These are phyloP conservation scores for Phytophthora pluvialis DNA, from an alignment of 352 stramenopile species.

Conservation along the genomic window DNA sequence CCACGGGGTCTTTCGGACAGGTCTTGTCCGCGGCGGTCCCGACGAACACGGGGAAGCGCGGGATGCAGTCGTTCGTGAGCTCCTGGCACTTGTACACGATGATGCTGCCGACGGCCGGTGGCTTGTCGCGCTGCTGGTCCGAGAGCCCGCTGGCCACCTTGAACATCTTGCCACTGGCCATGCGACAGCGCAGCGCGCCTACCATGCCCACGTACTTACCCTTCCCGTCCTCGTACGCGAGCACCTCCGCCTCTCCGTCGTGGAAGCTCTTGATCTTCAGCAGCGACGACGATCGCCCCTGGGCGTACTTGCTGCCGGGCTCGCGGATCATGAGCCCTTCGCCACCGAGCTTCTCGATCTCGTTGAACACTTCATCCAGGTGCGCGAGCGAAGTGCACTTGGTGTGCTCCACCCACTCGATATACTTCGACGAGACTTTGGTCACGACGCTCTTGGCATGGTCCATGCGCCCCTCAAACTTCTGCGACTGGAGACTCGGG, in stretches of 20 bases:
- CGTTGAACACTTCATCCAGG: constrained; percentile 58
- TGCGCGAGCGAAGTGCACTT: constrained; percentile 54
- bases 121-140: constrained; percentile 54
- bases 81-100: constrained; percentile 87
- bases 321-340: constrained; percentile 81
- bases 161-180: constrained; percentile 76
- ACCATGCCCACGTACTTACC: constrained; percentile 69
- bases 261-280: constrained; percentile 86
- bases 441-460: constrained; percentile 38
- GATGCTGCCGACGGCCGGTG: constrained; percentile 59
- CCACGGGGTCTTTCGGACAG: constrained; percentile 52
- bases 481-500: constrained; percentile 47
- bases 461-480: constrained; percentile 67
- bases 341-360: constrained; percentile 63
- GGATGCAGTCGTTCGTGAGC: constrained; percentile 70
- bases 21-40: constrained; percentile 64
- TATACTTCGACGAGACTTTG: constrained; percentile 40
- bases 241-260: constrained; percentile 68
- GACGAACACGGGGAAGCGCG: constrained; percentile 77
- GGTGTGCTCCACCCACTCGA: constrained; percentile 73
- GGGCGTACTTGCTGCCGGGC: constrained; percentile 55
- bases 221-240: constrained; percentile 72
- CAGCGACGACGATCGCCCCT: constrained; percentile 58
- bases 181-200: constrained; percentile 63
- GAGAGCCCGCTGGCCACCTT: constrained; percentile 75